phyloP scores from a whole-genome alignment of 805 yeast species.

The Cyberlindnera bimundalis region DNA sequence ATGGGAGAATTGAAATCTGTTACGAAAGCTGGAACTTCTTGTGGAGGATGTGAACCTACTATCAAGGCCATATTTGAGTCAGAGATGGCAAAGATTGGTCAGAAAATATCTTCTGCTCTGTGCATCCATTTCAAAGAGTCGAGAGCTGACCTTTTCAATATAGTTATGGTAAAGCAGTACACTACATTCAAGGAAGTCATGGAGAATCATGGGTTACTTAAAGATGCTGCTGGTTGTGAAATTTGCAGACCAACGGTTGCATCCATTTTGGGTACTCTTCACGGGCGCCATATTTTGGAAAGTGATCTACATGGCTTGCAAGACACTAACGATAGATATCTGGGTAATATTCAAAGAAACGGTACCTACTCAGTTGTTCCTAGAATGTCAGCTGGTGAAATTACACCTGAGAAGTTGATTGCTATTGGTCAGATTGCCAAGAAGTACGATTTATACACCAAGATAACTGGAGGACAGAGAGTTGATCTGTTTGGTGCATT shows the following conservation, averaged over 20 bases:
- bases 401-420: slow-evolving; percentile 36
- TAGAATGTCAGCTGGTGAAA: slow-evolving; percentile 37
- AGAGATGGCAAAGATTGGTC: slow-evolving; percentile 35
- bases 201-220: slow-evolving; percentile 27
- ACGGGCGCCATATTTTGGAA: slow-evolving; percentile 31
- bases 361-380: slow-evolving; percentile 38
- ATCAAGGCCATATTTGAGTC: slow-evolving; percentile 34
- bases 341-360: slow-evolving; percentile 37
- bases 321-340: slow-evolving; percentile 35
- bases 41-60: slow-evolving; percentile 38
- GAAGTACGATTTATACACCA: slow-evolving; percentile 33
- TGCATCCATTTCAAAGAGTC: slow-evolving; percentile 35
- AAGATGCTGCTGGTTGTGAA: slow-evolving; percentile 34
- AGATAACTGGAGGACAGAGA: slow-evolving; percentile 37
- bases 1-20: slow-evolving; percentile 32
- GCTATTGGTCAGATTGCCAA: slow-evolving; percentile 33
- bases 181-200: slow-evolving; percentile 31
- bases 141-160: slow-evolving; percentile 33
- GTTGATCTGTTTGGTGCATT: slow-evolving; percentile 35
- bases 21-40: slow-evolving; percentile 38
- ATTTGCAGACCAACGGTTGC: slow-evolving; percentile 37
- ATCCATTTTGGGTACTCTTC: slow-evolving; percentile 34
- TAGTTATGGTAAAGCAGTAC: slow-evolving; percentile 33
- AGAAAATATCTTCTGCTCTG: slow-evolving; percentile 30
- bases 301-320: slow-evolving; percentile 34